Conservation (phyloP, 2,329 filamentous ascomycete genomes). For the Calonectria crousiana region DNA sequence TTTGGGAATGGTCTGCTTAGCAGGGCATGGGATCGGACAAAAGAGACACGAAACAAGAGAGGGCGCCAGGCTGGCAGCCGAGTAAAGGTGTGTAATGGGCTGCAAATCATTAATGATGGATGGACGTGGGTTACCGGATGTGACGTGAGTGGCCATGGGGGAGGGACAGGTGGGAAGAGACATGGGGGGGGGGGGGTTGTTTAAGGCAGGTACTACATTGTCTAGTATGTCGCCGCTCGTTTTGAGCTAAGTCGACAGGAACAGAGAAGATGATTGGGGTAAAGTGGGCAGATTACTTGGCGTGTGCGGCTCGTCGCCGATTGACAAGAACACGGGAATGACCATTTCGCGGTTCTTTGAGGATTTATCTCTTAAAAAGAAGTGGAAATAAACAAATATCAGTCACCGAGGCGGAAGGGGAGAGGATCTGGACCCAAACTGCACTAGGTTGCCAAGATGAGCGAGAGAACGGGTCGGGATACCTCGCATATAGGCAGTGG, state of each 20-base stretch:
- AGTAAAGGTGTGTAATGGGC: slow-evolving; percentile 2
- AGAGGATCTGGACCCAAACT: background rate
- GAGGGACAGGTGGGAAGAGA: background rate
- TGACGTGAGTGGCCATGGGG: slow-evolving; percentile 12
- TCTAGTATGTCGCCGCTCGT: background rate
- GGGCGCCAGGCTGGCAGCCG: slow-evolving; percentile 5
- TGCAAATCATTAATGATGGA: slow-evolving; percentile 19
- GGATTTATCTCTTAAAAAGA: background rate
- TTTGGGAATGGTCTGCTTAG: slow-evolving; percentile 4
- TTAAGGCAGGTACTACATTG: slow-evolving; percentile 11
- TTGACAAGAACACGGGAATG: background rate
- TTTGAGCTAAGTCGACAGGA: background rate
- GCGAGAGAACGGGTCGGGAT: background rate
- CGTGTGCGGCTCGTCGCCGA: background rate
- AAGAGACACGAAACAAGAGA: background rate
- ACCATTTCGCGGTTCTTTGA: background rate
- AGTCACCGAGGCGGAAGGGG: background rate
- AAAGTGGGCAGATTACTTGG: background rate
- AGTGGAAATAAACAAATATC: background rate
- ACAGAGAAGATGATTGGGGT: background rate
- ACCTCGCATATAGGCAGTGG: background rate
- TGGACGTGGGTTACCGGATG: slow-evolving; percentile 15
- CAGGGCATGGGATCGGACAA: background rate
- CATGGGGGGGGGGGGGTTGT: slow-evolving; percentile 14
- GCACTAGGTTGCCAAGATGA: background rate